Evolutionary conservation across 306 rosid species (phyloP), one percentile per base, ranked within the genome.

Genomic region (Quercus cerris): DNA sequence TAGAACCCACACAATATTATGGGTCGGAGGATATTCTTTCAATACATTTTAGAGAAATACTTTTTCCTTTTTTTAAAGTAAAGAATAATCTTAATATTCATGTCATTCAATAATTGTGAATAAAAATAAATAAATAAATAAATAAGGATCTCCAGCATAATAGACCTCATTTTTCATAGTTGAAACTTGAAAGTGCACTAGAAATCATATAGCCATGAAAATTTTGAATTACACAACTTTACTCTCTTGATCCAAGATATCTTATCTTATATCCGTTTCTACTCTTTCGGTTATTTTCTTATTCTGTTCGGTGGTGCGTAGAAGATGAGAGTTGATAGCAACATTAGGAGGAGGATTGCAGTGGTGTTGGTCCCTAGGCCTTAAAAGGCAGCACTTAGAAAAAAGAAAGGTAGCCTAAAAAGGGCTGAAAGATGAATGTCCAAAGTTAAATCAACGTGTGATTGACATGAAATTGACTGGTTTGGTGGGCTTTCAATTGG

Each of bases 341-440:
- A 80, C 46, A 27, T 51, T 15, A 58, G 78, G 61, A 74, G 70
- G 73, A 62, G 74, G 74, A 84, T 74, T 54, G 71, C 51, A 79
- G 61, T 63, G 76, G 86, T 75, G 67, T 68, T 80, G 82, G 86
- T 83, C 83, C 85, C 84, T 28, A 49, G 74, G 80, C 75, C 52
- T 51, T 59, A 87, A 85, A 83, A 77, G 82, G 78, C 41, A 38
- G 89, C 92, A 87, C 89, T 87, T 87, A 85, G 52, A 33, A 80
- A 52, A 44, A 68, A 41, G n/a, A 78, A 85, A 89, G 46, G 85
- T n/a, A 69, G 57, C 90, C 93, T 90, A 85, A 87, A 94, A 94
- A 94, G 97, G 87, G 97, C 86, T 90, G 97, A 94, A 94, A 94
- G 97, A 66, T 82, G 56, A 81, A 76, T 82, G 88, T 86, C 0